Conservation (phyloP, 2,329 filamentous ascomycete species). For the Cyanodermella asteris region DNA sequence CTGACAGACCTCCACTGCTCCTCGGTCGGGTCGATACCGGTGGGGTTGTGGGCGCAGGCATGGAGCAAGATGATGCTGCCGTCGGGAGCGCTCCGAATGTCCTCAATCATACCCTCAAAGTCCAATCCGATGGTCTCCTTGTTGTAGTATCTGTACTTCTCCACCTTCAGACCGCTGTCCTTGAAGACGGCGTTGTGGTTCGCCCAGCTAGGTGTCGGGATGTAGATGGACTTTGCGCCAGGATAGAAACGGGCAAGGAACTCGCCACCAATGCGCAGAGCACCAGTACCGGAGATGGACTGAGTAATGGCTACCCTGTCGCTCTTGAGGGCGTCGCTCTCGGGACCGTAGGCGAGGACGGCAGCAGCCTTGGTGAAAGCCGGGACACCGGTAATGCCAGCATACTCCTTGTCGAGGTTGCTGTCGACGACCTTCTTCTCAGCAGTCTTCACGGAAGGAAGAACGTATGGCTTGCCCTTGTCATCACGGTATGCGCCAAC, state of each 20-base stretch:
- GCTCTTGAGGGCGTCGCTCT: slow-evolving; percentile 52
- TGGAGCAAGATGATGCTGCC: slow-evolving; percentile 84
- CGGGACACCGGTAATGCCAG: slow-evolving; percentile 87
- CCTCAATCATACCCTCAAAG: slow-evolving; percentile 78
- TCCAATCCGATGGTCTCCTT: slow-evolving; percentile 95
- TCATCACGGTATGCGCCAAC: slow-evolving; percentile 98
- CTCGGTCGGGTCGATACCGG: slow-evolving; percentile 77
- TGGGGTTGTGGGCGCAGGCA: slow-evolving; percentile 95
- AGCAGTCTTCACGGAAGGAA: slow-evolving; percentile 75
- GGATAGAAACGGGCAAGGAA: slow-evolving; percentile 88
- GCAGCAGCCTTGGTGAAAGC: slow-evolving; percentile 86
- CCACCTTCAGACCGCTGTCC: slow-evolving; percentile 73
- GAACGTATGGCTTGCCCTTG: slow-evolving; percentile 91
- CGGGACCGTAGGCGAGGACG: slow-evolving; percentile 68
- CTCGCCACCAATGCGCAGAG: slow-evolving; percentile 78
- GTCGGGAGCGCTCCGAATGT: slow-evolving; percentile 73
- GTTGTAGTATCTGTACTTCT: slow-evolving; percentile 98
- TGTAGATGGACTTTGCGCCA: slow-evolving; percentile 83
- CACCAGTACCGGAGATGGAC: slow-evolving; percentile 93
- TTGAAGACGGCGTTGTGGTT: slow-evolving; percentile 95
- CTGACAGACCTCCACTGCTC: slow-evolving; percentile 89
- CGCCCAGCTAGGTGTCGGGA: slow-evolving; percentile 89
- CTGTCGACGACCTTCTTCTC: slow-evolving; percentile 66
- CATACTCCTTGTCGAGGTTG: slow-evolving; percentile 87
- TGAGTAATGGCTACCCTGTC: slow-evolving; percentile 78